Evolutionary conservation across 768 basidiomycete genomes (phyloP), one percentile per base, ranked within the genome.

Genomic region (Floccularia luteovirens): DNA sequence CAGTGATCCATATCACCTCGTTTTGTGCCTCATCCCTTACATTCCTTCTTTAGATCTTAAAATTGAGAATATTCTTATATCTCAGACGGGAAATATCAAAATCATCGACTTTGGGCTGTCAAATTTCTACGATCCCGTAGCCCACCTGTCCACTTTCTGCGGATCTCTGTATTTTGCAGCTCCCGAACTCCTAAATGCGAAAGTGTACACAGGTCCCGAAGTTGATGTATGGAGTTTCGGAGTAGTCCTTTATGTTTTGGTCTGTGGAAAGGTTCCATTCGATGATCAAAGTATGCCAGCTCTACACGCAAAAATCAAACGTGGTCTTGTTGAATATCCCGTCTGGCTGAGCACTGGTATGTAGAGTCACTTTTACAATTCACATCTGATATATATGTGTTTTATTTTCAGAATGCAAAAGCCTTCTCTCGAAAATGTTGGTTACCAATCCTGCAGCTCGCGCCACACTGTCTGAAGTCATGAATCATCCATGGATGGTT

Each of bases 201-300:
- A 90, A 54, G 83, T 90, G 10, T 99, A 98, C 58, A 91, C 89
- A 0, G 94, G 96, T 0, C 96, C 96, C 11, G 94, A 98, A 59
- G 96, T 98, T 43, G 96, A 98, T 52, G 83, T 99, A 3, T 99
- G 96, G 96, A 92, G 90, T 55, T 98, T 99, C 48, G 94, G 96
- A 7, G 93, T 99, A 48, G 96, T 99, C 4, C 75, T 99, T 19
- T 98, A 98, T 52, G 92, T 96, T 14, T 74, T 99, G 38, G 93
- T 99, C 0, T 99, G 94, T 56, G 96, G 96, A 35, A 97, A 96
- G 63, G 96, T 99, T 2, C 94, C 96, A 0, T 98, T 99, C 56
- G 96, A 99, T 53, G 96, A 99, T 58, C 91, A 98, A 62, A 92
- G 86, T 57, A 99, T 98, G 96, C 94, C 96, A 1, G 96, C 96